Conservation (phyloP, 352 stramenopile species). For the Phytopythium helicoides region DNA sequence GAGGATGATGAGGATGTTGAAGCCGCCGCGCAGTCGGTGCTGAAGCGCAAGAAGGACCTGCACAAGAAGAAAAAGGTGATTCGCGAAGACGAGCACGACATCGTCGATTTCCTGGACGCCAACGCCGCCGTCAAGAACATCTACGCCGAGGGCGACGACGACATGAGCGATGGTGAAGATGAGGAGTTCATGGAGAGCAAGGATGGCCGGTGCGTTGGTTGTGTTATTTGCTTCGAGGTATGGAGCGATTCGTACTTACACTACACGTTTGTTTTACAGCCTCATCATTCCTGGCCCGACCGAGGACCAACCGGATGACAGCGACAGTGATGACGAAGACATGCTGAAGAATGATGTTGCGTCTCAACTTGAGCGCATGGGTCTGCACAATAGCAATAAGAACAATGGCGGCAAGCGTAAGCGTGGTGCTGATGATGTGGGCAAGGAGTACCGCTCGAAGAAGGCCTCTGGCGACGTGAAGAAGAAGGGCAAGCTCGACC, state of each 20-base stretch:
- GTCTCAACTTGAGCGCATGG: slow-evolving; percentile 81
- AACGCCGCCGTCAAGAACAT: slow-evolving; percentile 90
- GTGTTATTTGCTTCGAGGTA: too few species aligned
- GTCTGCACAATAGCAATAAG: slow-evolving; percentile 49
- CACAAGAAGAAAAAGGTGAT: slow-evolving; percentile 81
- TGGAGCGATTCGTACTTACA: too few species aligned
- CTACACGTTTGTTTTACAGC: slow-evolving; percentile 16
- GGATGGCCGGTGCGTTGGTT: slow-evolving; percentile 77
- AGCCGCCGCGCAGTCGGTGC: slow-evolving; percentile 77
- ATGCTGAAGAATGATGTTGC: slow-evolving; percentile 84
- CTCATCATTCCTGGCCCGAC: slow-evolving; percentile 79
- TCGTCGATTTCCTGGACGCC: slow-evolving; percentile 92
- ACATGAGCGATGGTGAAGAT: slow-evolving; percentile 69
- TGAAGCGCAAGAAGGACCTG: slow-evolving; percentile 79
- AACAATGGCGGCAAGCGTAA: slow-evolving; percentile 39
- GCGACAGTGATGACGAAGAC: slow-evolving; percentile 65
- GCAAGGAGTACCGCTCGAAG: slow-evolving; percentile 93
- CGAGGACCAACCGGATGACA: slow-evolving; percentile 50
- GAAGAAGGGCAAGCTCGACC: slow-evolving; percentile 97
- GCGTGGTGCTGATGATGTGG: slow-evolving; percentile 65
- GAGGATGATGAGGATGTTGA: slow-evolving; percentile 69
- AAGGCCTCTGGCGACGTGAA: slow-evolving; percentile 96
- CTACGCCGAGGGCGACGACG: slow-evolving; percentile 44
- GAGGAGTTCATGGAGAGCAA: slow-evolving; percentile 91
- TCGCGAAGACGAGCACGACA: slow-evolving; percentile 82